Evolutionary conservation across 768 basidiomycete species (phyloP).

Genomic region (Trametes cingulata): DNA sequence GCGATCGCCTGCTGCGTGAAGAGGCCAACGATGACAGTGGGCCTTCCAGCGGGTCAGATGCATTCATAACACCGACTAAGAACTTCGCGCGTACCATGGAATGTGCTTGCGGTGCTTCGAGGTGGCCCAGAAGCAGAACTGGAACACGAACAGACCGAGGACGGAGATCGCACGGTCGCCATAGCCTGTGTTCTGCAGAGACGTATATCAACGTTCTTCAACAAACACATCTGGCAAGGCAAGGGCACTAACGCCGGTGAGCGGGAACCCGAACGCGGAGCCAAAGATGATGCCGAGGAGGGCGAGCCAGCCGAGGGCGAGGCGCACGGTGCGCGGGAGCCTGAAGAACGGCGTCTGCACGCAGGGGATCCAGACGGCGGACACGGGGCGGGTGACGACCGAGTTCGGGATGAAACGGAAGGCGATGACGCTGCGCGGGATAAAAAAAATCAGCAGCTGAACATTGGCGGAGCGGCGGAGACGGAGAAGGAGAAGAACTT

Average conservation of each 20-base stretch:
- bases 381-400: constrained; percentile 69
- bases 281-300: constrained; percentile 80
- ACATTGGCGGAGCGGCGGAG: background rate
- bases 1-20: constrained; percentile 85
- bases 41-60: constrained; percentile 45
- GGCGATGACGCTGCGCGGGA: constrained; percentile 54
- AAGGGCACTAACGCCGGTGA: constrained; percentile 46
- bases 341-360: constrained; percentile 70
- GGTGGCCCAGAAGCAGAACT: constrained; percentile 67
- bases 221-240: constrained; percentile 2
- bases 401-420: constrained; percentile 83
- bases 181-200: constrained; percentile 57
- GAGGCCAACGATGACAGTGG: constrained; percentile 84
- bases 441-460: background rate
- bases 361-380: constrained; percentile 65
- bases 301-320: constrained; percentile 73
- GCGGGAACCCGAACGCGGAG: constrained; percentile 81
- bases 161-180: constrained; percentile 83
- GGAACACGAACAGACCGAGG: constrained; percentile 78
- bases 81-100: constrained; percentile 62
- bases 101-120: constrained; percentile 65
- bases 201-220: constrained; percentile 21
- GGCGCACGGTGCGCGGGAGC: constrained; percentile 51
- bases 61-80: background rate
- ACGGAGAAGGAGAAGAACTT: no score